Conservation (phyloP, 495 filamentous ascomycete species). For the Trichodelitschia bisporula region DNA sequence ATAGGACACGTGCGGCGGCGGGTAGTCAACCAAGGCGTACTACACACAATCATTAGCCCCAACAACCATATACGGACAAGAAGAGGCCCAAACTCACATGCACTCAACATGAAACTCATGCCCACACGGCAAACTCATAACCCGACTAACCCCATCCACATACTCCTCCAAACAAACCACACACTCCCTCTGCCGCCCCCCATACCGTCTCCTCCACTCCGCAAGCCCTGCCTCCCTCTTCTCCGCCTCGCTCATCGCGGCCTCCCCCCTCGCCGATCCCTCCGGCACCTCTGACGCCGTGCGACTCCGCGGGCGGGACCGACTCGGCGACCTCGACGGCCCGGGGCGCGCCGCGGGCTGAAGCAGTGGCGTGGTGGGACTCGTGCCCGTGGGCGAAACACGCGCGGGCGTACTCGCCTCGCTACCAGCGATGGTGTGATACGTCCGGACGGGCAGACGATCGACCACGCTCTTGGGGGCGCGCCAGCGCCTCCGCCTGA, state of each 20-base stretch:
- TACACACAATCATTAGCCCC: slow-evolving; percentile 17
- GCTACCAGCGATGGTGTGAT: slow-evolving; percentile 52
- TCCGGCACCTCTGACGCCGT: slow-evolving; percentile 28
- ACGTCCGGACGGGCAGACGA: slow-evolving; percentile 79
- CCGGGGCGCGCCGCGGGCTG: slow-evolving; percentile 18
- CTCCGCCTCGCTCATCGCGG: slow-evolving; percentile 30
- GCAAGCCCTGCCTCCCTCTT: slow-evolving; percentile 21
- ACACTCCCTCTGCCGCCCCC: slow-evolving; percentile 71
- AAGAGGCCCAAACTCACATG: slow-evolving; percentile 52
- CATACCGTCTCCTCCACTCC: slow-evolving; percentile 58
- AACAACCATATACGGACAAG: slow-evolving; percentile 1
- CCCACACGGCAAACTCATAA: slow-evolving; percentile 96
- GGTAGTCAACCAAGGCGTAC: slow-evolving; percentile 94
- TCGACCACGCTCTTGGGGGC: slow-evolving; percentile 93
- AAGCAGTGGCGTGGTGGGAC: slow-evolving; percentile 39
- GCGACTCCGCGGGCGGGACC: slow-evolving; percentile 39
- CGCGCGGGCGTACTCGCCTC: slow-evolving; percentile 28
- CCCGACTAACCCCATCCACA: slow-evolving; percentile 73
- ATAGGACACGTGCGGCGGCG: slow-evolving; percentile 89
- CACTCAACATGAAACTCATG: slow-evolving; percentile 96
- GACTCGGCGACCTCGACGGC: too few species aligned
- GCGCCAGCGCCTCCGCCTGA: slow-evolving; percentile 75
- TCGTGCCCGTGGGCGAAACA: slow-evolving; percentile 30
- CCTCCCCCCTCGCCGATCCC: too few species aligned
- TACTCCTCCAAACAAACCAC: slow-evolving; percentile 98